Base-by-base conservation (phyloP, 2,329 filamentous ascomycete genomes). In the Scedosporium dehoogii region DNA sequence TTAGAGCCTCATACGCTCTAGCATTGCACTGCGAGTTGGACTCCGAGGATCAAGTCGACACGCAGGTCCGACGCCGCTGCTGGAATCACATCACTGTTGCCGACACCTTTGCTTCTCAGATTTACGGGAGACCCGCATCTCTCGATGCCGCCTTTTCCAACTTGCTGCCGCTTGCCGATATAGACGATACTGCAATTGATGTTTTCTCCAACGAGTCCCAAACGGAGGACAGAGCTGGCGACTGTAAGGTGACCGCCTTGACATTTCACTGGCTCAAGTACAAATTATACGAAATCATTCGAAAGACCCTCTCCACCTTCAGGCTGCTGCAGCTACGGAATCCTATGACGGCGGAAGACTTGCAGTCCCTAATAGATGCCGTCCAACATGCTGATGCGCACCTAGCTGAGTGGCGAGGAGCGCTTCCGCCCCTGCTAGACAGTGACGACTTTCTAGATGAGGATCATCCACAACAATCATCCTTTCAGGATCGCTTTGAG, bases 41-140 rank as follows among this genome's bases (percentile, higher is more conserved):
- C 44, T 60, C 59, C 14, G 61, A 63, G 3, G 64, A 62, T 14
- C 27, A 61, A 14, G 51, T 66, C 18, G 57, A 62, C n/a, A 61
- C 59, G 7, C 68, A 72, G 62, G 65, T 71, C 41, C 66, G 70
- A 9, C 66, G 67, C n/a, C 67, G 70, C 2, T 70, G 67, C 46
- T 72, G 70, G 70, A 71, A 70, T 51, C 69, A 72, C 46, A 57
- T 70, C 58, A 68, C 67, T 9, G 67, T 71, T 1, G 62, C 65
- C 7, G 70, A 72, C 55, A 70, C 67, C 3, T 72, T 72, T 62
- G 65, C 68, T 25, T 68, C 70, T 10, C 67, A 69, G 64, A 68
- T 72, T 38, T 71, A 71, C 61, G 70, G 70, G 7, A 65, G 69
- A 25, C 70, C 70, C 21, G 65, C 68, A 3, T 69, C 69, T 9